Evolutionary conservation across 2,329 filamentous ascomycete genomes (phyloP).

Genomic region (Epichloe scottii): DNA sequence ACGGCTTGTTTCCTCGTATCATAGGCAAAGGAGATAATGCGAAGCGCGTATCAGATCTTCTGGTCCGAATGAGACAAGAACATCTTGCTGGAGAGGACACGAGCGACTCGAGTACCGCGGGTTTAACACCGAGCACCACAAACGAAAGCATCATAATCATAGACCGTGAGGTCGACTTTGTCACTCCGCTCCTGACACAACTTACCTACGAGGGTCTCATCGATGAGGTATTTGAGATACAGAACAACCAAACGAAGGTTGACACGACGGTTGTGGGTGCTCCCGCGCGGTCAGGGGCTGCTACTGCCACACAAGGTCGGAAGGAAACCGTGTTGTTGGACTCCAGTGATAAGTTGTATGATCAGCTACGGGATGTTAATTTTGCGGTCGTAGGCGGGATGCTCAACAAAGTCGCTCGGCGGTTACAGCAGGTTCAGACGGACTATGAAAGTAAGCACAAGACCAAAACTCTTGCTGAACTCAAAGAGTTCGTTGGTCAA

Average conservation of each 20-base stretch:
- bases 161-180: conserved; percentile 88
- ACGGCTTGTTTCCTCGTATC: conserved; percentile 89
- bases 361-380: conserved; percentile 79
- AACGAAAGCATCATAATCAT: conserved; percentile 90
- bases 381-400: conserved; percentile 87
- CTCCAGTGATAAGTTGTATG: conserved; percentile 78
- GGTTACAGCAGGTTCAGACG: conserved; percentile 66
- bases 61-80: conserved; percentile 86
- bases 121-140: conserved; percentile 71
- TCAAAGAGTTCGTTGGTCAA: conserved; percentile 91
- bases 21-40: conserved; percentile 94
- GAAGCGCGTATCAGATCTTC: conserved; percentile 72
- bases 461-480: conserved; percentile 77
- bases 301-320: conserved; percentile 44
- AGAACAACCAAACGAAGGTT: conserved; percentile 85
- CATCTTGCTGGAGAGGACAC: conserved; percentile 66
- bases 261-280: conserved; percentile 80
- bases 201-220: conserved; percentile 93
- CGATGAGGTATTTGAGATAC: conserved; percentile 84
- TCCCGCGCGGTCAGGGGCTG: conserved; percentile 48
- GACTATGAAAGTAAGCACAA: conserved; percentile 87
- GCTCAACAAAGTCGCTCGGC: conserved; percentile 80
- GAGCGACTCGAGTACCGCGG: conserved; percentile 46
- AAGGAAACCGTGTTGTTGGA: conserved; percentile 87
- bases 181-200: conserved; percentile 84